Evolutionary conservation across 768 basidiomycete genomes (phyloP).

Genomic region (Phlebiopsis flavidoalba): DNA sequence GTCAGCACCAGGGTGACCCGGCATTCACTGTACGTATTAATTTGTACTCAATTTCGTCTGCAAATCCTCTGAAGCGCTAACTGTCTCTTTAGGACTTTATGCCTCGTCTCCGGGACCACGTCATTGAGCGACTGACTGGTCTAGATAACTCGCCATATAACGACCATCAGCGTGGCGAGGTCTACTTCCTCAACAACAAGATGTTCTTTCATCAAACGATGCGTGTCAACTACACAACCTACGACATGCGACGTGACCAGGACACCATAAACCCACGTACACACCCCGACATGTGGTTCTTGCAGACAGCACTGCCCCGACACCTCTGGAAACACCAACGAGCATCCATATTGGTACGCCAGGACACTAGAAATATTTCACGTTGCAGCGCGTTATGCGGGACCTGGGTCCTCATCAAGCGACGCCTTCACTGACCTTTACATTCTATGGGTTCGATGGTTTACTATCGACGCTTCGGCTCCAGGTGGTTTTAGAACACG

Average conservation of each 20-base stretch:
- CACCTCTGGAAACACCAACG: background rate
- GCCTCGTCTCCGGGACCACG: constrained; percentile 24
- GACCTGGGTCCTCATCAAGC: background rate
- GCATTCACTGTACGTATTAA: constrained; percentile 20
- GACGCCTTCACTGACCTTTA: constrained; percentile 20
- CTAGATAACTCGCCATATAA: constrained; percentile 20
- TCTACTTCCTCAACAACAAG: constrained; percentile 17
- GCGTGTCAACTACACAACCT: constrained; percentile 37
- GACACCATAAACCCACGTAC: constrained; percentile 36
- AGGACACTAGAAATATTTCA: constrained; percentile 25
- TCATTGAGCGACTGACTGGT: constrained; percentile 22
- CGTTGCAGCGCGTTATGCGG: constrained; percentile 16
- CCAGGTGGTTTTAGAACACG: constrained; percentile 20
- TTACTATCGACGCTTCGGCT: constrained; percentile 24
- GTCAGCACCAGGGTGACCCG: constrained; percentile 16
- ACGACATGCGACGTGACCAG: constrained; percentile 35
- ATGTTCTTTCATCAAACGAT: constrained; percentile 28
- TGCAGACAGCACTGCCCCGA: background rate
- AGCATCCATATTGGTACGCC: constrained; percentile 27
- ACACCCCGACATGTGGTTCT: constrained; percentile 29
- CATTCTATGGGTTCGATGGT: constrained; percentile 37
- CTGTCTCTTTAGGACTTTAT: constrained; percentile 31
- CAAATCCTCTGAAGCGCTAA: background rate
- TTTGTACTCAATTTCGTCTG: too few relatives aligned
- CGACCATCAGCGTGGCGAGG: constrained; percentile 8